Conservation (phyloP, 1,284 basidiomycete genomes). For the Tausonia pullulans region DNA sequence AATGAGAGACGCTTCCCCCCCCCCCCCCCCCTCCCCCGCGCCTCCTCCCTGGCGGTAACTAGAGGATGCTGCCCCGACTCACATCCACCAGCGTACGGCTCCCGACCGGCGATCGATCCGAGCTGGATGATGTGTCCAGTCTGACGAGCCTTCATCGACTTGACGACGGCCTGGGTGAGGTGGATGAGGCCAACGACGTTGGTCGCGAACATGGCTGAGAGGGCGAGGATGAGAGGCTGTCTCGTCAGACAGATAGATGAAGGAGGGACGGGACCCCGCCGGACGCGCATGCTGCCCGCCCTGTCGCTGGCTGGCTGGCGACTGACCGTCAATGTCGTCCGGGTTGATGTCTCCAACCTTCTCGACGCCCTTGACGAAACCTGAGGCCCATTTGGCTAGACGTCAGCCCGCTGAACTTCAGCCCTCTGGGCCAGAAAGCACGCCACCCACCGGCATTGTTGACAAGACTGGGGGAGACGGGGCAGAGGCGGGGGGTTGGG, state of each 20-base stretch:
- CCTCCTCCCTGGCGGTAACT: too few relatives aligned
- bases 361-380: conserved; percentile 63
- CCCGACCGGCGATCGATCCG: conserved; percentile 82
- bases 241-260: too few relatives aligned
- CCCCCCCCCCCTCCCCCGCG: too few relatives aligned
- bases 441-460: conserved; percentile 59
- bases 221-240: conserved; percentile 17
- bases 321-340: conserved; percentile 50
- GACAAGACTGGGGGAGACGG: conserved; percentile 33
- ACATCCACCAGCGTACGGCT: conserved; percentile 74
- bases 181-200: conserved; percentile 84
- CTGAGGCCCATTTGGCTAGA: too few relatives aligned
- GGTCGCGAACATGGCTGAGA: conserved; percentile 68
- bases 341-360: conserved; percentile 66
- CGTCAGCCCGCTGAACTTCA: too few relatives aligned
- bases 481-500: background rate
- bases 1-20: background rate
- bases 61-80: background rate
- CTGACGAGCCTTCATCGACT: conserved; percentile 74
- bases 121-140: conserved; percentile 91
- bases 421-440: too few relatives aligned
- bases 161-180: conserved; percentile 52
- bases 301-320: too few relatives aligned
- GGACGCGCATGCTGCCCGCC: too few relatives aligned
- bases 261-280: too few relatives aligned